These are phyloP conservation scores for Porogramme epimiltina DNA, from an alignment of 1,284 basidiomycete genomes.

Conservation along the genomic window DNA sequence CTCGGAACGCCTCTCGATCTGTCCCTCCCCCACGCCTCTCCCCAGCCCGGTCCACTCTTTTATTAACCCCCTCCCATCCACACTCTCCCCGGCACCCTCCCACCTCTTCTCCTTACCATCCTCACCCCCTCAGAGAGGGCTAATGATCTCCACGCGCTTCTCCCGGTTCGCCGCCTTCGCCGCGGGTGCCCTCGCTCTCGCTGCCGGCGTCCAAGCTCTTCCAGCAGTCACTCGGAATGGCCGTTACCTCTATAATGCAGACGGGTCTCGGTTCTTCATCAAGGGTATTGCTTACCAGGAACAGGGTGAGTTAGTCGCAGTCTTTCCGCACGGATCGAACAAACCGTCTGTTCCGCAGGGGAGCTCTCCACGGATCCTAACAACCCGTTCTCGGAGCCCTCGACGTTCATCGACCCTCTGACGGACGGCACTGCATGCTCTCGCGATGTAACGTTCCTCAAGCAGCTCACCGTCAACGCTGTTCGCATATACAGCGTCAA, in stretches of 20 bases:
- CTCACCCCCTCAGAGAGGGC: slow-evolving; percentile 16
- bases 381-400: slow-evolving; percentile 80
- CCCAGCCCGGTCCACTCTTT: neutral
- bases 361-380: slow-evolving; percentile 41
- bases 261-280: slow-evolving; percentile 84
- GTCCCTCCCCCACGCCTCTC: neutral
- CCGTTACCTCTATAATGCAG: slow-evolving; percentile 77
- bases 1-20: neutral
- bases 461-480: slow-evolving; percentile 70
- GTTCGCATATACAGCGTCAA: slow-evolving; percentile 88
- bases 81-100: slow-evolving; percentile 4
- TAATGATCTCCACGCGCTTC: slow-evolving; percentile 25
- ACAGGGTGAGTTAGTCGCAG: slow-evolving; percentile 56
- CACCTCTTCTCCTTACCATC: slow-evolving; percentile 8
- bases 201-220: slow-evolving; percentile 53
- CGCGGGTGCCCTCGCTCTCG: slow-evolving; percentile 30
- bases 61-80: slow-evolving; percentile 4
- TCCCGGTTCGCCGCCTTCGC: slow-evolving; percentile 25
- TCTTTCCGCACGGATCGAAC: neutral
- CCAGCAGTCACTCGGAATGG: slow-evolving; percentile 63
- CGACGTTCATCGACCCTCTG: slow-evolving; percentile 77
- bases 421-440: slow-evolving; percentile 68
- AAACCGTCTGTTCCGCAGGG: slow-evolving; percentile 21
- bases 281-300: slow-evolving; percentile 92
- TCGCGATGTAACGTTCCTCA: slow-evolving; percentile 79